Conservation (phyloP, 768 basidiomycete species). For the Aureoboletus auriporus region DNA sequence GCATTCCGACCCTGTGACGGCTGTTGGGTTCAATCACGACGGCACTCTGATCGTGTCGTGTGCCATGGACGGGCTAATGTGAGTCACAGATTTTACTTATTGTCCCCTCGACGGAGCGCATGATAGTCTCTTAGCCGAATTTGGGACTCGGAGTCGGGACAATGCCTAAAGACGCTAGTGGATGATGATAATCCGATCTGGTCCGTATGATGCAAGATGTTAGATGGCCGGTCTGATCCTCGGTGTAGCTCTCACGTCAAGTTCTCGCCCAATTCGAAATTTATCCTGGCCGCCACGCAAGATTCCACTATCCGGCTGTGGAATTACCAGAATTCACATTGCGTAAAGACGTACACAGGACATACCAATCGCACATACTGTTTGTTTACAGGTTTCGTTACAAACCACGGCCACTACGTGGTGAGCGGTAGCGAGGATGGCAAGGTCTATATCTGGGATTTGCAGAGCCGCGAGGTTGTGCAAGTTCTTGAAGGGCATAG, state of each 20-base stretch:
- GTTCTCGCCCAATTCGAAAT: constrained; percentile 91
- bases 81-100: constrained; percentile 25
- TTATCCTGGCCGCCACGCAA: constrained; percentile 86
- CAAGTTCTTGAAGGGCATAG: constrained; percentile 79
- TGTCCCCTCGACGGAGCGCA: background rate
- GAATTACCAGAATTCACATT: constrained; percentile 88
- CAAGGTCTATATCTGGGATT: constrained; percentile 86
- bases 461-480: constrained; percentile 73
- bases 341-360: constrained; percentile 89
- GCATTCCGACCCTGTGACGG: constrained; percentile 95
- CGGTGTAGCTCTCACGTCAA: constrained; percentile 69
- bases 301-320: constrained; percentile 93
- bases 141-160: constrained; percentile 96
- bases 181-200: constrained; percentile 96
- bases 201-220: constrained; percentile 35
- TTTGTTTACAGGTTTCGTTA: constrained; percentile 64
- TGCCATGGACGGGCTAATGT: constrained; percentile 98
- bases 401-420: constrained; percentile 58
- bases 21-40: constrained; percentile 90
- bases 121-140: constrained; percentile 63
- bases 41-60: constrained; percentile 93
- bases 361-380: constrained; percentile 86
- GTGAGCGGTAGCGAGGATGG: constrained; percentile 89
- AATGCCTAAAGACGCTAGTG: constrained; percentile 95
- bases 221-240: constrained; percentile 5